phyloP scores from a whole-genome alignment of 345 rosid species.

The Eucalyptus cloeziana region DNA sequence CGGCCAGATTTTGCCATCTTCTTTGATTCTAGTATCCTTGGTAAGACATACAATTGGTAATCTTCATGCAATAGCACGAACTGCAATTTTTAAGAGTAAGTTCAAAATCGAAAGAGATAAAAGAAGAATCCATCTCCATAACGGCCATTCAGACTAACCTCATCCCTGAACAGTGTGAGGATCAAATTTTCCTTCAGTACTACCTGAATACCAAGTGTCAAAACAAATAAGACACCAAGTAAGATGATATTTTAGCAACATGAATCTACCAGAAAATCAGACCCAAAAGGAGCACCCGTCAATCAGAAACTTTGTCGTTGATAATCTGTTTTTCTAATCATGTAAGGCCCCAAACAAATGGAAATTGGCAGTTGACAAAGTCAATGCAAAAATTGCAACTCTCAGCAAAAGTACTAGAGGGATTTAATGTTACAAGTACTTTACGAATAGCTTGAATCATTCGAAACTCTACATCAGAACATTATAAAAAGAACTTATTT shows the following conservation, averaged over 20 bases:
- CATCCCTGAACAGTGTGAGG: constrained; percentile 83
- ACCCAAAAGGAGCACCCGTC: neutral
- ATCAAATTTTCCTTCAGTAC: constrained; percentile 91
- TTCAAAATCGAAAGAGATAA: neutral
- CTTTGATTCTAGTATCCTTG: constrained; percentile 91
- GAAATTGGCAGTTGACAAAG: neutral
- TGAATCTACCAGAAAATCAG: neutral
- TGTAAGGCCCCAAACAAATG: neutral
- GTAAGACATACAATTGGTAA: constrained; percentile 89
- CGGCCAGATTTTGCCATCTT: constrained; percentile 99
- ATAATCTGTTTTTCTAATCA: neutral
- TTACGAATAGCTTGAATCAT: neutral
- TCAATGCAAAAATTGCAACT: neutral
- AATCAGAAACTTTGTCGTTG: neutral
- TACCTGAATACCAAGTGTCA: constrained; percentile 31
- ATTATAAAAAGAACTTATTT: neutral
- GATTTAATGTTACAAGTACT: neutral
- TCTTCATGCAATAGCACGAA: constrained; percentile 81
- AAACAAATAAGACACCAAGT: neutral
- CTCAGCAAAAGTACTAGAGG: neutral
- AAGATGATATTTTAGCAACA: neutral
- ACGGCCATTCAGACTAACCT: constrained; percentile 35
- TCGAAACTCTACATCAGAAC: neutral
- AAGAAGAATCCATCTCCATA: neutral
- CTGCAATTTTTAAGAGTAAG: constrained; percentile 43